These are phyloP conservation scores for Craspedostauros australis DNA, from an alignment of 108 stramenopile genomes.

Conservation along the genomic window DNA sequence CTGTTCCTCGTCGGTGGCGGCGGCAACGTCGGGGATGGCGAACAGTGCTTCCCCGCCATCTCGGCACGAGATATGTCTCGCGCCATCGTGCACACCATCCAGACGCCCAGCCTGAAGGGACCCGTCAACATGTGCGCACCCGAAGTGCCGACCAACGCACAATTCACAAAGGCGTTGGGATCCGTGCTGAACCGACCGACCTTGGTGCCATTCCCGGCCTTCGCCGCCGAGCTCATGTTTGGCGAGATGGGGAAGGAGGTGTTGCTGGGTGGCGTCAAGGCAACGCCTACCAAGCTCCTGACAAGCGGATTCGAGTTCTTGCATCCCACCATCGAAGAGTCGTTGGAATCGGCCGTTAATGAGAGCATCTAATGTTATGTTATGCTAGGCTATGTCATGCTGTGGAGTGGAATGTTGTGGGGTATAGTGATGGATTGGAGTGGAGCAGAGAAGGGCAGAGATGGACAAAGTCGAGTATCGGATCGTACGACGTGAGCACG, in stretches of 20 bases:
- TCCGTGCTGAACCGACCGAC: conserved; percentile 48
- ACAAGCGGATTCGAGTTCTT: conserved; percentile 40
- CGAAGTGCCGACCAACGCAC: conserved; percentile 44
- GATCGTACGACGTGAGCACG: no score
- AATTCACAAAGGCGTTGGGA: conserved; percentile 62
- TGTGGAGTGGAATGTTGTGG: no score
- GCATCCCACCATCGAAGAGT: conserved; percentile 36
- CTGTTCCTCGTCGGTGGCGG: conserved; percentile 56
- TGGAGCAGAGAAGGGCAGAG: no score
- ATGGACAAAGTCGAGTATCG: no score
- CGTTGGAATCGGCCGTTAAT: conserved; percentile 38
- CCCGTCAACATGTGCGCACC: conserved; percentile 63
- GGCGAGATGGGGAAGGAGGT: conserved; percentile 82
- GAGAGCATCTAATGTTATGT: conserved; percentile 36
- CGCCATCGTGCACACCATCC: conserved; percentile 38
- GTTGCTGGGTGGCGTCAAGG: conserved; percentile 46
- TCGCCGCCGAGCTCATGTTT: conserved; percentile 51
- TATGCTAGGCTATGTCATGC: no score
- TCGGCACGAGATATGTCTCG: conserved; percentile 43
- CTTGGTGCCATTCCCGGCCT: conserved; percentile 54
- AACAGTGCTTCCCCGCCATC: conserved; percentile 57
- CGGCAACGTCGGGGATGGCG: conserved; percentile 53
- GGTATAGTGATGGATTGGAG: no score
- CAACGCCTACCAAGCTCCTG: conserved; percentile 31
- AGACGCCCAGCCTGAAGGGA: conserved; percentile 29